Conservation (phyloP, 768 basidiomycete species). For the Leucocoprinus leucothites region DNA sequence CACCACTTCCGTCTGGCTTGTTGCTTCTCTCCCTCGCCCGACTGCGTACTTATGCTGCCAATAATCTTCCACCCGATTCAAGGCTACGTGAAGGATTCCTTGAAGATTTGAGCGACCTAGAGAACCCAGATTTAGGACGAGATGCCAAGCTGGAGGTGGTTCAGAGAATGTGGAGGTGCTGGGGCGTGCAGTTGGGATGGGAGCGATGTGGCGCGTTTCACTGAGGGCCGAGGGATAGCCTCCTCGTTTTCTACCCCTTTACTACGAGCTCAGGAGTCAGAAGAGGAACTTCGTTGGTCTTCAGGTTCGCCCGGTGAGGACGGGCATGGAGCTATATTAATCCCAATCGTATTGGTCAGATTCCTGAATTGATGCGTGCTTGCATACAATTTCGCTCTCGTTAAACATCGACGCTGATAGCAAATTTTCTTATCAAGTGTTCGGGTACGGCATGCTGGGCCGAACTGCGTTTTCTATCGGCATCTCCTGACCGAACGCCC, state of each 20-base stretch:
- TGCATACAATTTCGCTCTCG: too few relatives aligned
- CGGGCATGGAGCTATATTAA: too few relatives aligned
- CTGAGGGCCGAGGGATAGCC: neutral
- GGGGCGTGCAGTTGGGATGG: constrained; percentile 74
- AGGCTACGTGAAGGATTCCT: constrained; percentile 75
- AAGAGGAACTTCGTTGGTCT: too few relatives aligned
- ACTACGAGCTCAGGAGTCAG: too few relatives aligned
- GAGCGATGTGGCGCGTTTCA: constrained; percentile 17
- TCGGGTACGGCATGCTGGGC: too few relatives aligned
- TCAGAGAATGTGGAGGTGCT: constrained; percentile 87
- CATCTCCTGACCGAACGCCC: too few relatives aligned
- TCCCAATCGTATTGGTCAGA: too few relatives aligned
- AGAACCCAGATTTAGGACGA: constrained; percentile 65
- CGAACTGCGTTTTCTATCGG: too few relatives aligned
- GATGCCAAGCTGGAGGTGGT: constrained; percentile 76
- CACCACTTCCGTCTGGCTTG: constrained; percentile 68
- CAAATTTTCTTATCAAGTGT: too few relatives aligned
- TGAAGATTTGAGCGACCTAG: constrained; percentile 80
- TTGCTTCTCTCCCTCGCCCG: constrained; percentile 68
- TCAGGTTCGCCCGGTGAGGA: too few relatives aligned
- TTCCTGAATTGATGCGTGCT: too few relatives aligned
- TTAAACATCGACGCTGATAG: too few relatives aligned
- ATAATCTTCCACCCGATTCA: constrained; percentile 52
- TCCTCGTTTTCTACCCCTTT: neutral
- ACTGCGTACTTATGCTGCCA: constrained; percentile 63